Base-by-base conservation (phyloP, 1,139 yeast genomes). In the Candida sp. region DNA sequence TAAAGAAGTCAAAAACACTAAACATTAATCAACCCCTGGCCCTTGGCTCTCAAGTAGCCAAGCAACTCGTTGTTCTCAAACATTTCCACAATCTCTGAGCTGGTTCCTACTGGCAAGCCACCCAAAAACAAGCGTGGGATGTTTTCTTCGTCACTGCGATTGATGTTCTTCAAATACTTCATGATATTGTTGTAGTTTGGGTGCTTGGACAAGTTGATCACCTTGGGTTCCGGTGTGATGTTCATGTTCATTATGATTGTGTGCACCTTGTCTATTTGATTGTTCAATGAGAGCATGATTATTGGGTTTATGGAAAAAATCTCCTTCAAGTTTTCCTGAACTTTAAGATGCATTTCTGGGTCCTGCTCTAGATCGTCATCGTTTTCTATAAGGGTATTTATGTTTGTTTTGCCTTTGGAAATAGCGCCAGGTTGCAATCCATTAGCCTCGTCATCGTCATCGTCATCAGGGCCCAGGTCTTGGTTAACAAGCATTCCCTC, bases 51-150 rank as follows among this genome's bases (percentile, higher is more conserved):
- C 44, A 72, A 62, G 49, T 58, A 67, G 1, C 49, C 45, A 27
- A 54, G 51, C 47, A 72, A 62, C 27, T 60, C 59, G 45, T 63
- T 62, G 28, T 57, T 46, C n/a, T 60, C 52, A 49, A 57, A 54
- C 57, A 61, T 61, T 3, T 57, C 57, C 44, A 70, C 59, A 23
- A 69, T 60, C 17, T 67, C 67, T 3, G 59, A 54, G 48, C 61
- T 66, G 34, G 63, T 66, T 8, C 72, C 75, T 22, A 65, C 54
- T 8, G 76, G 75, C 35, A 53, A 51, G 0, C 74, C 75, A 11
- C 73, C 72, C 41, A 71, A 63, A 48, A 70, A 71, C 34, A 71
- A 58, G 23, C 73, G 55, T 1, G 75, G 75, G 22, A 70, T 66
- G 41, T 59, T 58, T 17, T 50, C 59, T 11, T 48, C 54, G n/a